Evolutionary conservation across 1,284 basidiomycete species (phyloP).

Genomic region (Cutaneotrichosporon arboriforme): DNA sequence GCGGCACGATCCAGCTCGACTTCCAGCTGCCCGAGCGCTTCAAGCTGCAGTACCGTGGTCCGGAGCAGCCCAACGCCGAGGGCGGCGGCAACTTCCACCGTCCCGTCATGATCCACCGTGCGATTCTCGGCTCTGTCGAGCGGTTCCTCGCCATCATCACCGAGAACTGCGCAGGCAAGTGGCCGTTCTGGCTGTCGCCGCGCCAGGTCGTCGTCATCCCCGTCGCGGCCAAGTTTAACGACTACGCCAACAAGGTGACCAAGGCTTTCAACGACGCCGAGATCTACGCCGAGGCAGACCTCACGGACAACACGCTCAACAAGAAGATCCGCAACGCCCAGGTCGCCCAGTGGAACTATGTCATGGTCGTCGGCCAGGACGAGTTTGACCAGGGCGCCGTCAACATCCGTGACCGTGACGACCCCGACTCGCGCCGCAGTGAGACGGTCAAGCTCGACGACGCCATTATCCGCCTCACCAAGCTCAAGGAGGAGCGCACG

Average conservation of each 20-base stretch:
- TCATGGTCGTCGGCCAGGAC: conserved; percentile 88
- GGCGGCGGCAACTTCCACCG: conserved; percentile 57
- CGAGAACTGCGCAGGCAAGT: conserved; percentile 96
- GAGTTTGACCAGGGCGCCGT: conserved; percentile 80
- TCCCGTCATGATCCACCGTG: conserved; percentile 98
- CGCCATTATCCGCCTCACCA: conserved; percentile 36
- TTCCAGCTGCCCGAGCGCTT: conserved; percentile 99
- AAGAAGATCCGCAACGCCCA: conserved; percentile 96
- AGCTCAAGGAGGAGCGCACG: conserved; percentile 32
- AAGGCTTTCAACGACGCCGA: conserved; percentile 62
- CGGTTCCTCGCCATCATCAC: conserved; percentile 96
- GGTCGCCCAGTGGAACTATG: conserved; percentile 91
- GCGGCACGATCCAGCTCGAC: conserved; percentile 92
- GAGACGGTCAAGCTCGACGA: conserved; percentile 43
- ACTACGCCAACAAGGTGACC: conserved; percentile 69
- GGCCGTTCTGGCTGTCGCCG: conserved; percentile 98
- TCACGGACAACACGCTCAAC: conserved; percentile 82
- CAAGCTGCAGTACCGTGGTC: conserved; percentile 82
- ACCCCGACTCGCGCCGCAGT: conserved; percentile 52
- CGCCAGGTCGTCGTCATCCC: conserved; percentile 92
- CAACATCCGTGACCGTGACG: conserved; percentile 91
- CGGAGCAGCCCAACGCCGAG: conserved; percentile 50
- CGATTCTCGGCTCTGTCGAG: conserved; percentile 90
- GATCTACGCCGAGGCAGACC: conserved; percentile 86
- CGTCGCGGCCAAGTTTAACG: conserved; percentile 75